Conservation (phyloP, 495 filamentous ascomycete genomes). For the Lineolata rhizophorae region DNA sequence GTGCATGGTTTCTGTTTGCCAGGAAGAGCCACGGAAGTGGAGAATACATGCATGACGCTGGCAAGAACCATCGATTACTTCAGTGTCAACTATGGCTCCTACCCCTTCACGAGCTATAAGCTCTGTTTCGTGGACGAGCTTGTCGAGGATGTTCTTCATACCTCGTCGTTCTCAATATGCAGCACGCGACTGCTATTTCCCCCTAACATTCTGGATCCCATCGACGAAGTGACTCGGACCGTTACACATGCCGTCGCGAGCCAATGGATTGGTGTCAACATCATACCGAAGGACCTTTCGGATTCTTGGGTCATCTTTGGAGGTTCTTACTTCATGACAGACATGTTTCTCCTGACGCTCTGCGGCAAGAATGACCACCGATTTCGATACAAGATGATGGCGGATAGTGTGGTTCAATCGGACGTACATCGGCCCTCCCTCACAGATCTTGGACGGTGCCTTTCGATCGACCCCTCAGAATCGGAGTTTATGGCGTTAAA, state of each 20-base stretch:
- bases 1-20: conserved; percentile 83
- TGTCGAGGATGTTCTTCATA: conserved; percentile 42
- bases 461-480: conserved; percentile 62
- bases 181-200: conserved; percentile 71
- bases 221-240: conserved; percentile 52
- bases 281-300: conserved; percentile 54
- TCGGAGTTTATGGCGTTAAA: conserved; percentile 82
- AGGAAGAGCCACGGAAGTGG: conserved; percentile 51
- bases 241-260: conserved; percentile 69
- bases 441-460: conserved; percentile 49
- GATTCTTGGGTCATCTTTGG: conserved; percentile 88
- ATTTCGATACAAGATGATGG: conserved; percentile 69
- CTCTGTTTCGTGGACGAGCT: conserved; percentile 87
- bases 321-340: conserved; percentile 80
- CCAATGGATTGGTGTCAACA: conserved; percentile 82
- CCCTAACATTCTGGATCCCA: conserved; percentile 55
- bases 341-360: conserved; percentile 67
- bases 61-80: conserved; percentile 69
- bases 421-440: conserved; percentile 72
- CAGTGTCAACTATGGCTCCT: conserved; percentile 61
- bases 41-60: conserved; percentile 61
- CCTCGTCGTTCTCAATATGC: conserved; percentile 70
- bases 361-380: conserved; percentile 89
- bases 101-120: conserved; percentile 73
- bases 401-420: conserved; percentile 58